A percentile compares a stretch with the other conserved stretches of the same genome.
phyloP scores from a whole-genome alignment of 75 land plant genomes.

The Cryptomeria japonica region DNA sequence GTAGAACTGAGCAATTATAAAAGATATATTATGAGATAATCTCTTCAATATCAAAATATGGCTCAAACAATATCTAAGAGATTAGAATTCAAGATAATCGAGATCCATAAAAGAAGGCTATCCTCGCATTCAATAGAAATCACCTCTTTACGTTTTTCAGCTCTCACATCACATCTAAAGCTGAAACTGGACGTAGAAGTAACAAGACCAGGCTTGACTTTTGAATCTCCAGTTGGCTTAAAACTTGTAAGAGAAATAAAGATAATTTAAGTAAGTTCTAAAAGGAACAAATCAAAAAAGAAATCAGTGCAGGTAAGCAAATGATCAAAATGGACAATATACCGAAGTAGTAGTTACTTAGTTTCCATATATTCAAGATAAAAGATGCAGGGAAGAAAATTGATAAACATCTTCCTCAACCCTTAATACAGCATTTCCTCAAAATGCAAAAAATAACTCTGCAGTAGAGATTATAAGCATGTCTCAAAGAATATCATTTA shows the following conservation, averaged over 20 bases:
- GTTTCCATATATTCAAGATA: constrained; percentile 1
- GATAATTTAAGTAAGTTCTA: neutral
- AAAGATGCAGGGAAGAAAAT: neutral
- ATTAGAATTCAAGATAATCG: neutral
- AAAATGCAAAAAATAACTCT: neutral
- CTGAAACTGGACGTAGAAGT: constrained; percentile 28
- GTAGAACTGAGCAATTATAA: constrained; percentile 40
- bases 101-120: neutral
- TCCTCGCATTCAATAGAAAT: constrained; percentile 10
- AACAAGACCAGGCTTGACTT: neutral
- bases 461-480: neutral
- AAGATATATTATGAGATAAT: neutral
- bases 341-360: neutral
- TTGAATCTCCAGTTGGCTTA: neutral
- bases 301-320: neutral
- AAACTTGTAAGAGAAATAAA: constrained; percentile 5
- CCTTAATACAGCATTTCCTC: neutral
- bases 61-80: neutral
- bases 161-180: constrained; percentile 55
- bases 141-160: constrained; percentile 70
- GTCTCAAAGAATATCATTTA: neutral
- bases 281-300: constrained; percentile 7
- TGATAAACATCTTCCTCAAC: neutral
- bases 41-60: neutral
- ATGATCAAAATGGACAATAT: neutral